Evolutionary conservation across 345 rosid species (phyloP), one percentile per base, ranked within the genome.

Genomic region (Eucalyptus cloeziana): DNA sequence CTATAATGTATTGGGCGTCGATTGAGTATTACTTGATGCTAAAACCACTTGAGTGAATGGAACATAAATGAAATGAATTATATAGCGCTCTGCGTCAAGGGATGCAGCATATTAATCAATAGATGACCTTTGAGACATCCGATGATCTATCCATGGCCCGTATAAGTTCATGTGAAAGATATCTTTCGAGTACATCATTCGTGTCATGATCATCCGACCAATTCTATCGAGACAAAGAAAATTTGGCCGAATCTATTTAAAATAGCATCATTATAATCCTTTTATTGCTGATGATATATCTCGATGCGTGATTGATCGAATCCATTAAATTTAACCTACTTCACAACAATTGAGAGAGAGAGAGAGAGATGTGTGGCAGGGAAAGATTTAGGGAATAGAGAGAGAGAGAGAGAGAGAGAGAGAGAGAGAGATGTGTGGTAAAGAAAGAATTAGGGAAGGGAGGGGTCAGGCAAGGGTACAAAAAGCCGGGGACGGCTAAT

Each of bases 171-270:
- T 4, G 6, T 1, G 7, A 69, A 9, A 33, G 8, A 37, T 8
- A 10, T 37, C 1, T 76, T 76, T 37, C 0, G 7, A 71, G 45
- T 37, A 37, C 8, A 10, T 76, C 13, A 13, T 37, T 3, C 1
- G 2, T 12, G 8, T 33, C 25, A 6, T 3, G 8, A 76, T 76
- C 3, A 10, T 6, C 0, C 0, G 14, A 22, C 8, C 4, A 3
- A 10, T 21, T 76, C 4, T 40, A 13, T 76, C 2, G 47, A 37
- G 4, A 37, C 15, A 69, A 30, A 10, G 6, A 21, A 37, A 19
- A 69, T 17, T 44, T 12, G 4, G 2, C 2, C 2, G 10, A 69
- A 69, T 69, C 43, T 37, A 33, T 69, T 21, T 31, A 33, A 69
- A 8, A 33, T 5, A 17, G 5, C 19, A 7, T 64, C 19, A 17